Conservation (phyloP, 176 grass and related monocot genomes). For the Aegilops tauschii region DNA sequence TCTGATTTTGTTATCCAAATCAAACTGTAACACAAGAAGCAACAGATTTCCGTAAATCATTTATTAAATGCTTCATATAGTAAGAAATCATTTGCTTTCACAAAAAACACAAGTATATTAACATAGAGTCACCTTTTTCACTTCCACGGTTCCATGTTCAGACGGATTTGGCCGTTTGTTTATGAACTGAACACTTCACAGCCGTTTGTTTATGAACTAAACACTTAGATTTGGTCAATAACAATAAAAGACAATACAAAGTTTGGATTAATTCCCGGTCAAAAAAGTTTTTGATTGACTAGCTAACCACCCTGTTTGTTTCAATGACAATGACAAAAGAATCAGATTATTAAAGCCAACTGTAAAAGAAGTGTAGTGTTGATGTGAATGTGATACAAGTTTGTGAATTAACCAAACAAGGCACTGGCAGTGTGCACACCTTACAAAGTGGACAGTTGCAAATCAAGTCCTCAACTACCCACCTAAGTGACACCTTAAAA, state of each 20-base stretch:
- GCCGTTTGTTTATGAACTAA: not conserved
- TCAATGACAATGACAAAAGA: not conserved
- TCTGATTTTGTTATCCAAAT: not conserved
- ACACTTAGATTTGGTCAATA: constrained; percentile 8
- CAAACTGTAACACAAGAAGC: not conserved
- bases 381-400: not conserved
- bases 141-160: not conserved
- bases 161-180: not conserved
- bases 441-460: not conserved
- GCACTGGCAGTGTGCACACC: not conserved
- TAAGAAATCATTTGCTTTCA: not conserved
- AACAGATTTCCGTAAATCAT: not conserved
- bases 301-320: not conserved
- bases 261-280: not conserved
- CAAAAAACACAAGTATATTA: not conserved
- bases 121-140: not conserved
- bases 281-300: not conserved
- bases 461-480: not conserved
- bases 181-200: not conserved
- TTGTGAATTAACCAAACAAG: not conserved
- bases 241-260: not conserved
- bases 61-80: not conserved
- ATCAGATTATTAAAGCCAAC: not conserved
- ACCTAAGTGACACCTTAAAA: not conserved
- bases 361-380: not conserved